Conservation (phyloP, 1,284 basidiomycete genomes). For the Ganoderma meredithae region DNA sequence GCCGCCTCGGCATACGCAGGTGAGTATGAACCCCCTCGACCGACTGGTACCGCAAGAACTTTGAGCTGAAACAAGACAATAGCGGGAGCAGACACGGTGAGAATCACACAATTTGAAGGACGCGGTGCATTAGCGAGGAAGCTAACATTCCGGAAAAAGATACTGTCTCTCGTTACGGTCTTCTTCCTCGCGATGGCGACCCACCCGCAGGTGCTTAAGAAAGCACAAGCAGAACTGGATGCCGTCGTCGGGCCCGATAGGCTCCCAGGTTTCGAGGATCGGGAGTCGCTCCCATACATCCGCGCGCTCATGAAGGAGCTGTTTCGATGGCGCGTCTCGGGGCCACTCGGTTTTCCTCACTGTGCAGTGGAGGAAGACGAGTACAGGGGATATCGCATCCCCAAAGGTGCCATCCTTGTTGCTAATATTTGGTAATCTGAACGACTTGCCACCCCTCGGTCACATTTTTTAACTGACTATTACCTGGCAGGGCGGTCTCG, state of each 20-base stretch:
- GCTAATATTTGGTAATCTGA: slow-evolving; percentile 39
- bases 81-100: slow-evolving; percentile 31
- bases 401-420: slow-evolving; percentile 38
- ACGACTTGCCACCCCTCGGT: neutral
- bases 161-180: slow-evolving; percentile 27
- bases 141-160: slow-evolving; percentile 12
- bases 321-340: slow-evolving; percentile 27
- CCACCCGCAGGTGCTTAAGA: slow-evolving; percentile 46
- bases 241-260: slow-evolving; percentile 37
- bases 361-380: slow-evolving; percentile 40
- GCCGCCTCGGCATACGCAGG: slow-evolving; percentile 4
- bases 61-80: neutral
- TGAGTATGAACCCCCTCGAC: neutral
- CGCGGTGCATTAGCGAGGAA: neutral
- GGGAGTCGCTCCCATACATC: slow-evolving; percentile 29
- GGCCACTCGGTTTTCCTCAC: slow-evolving; percentile 39
- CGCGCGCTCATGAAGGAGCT: slow-evolving; percentile 26
- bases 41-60: too few species aligned
- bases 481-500: slow-evolving; percentile 30
- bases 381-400: slow-evolving; percentile 42
- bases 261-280: slow-evolving; percentile 47
- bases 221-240: slow-evolving; percentile 42
- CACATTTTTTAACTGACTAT: too few species aligned
- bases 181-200: slow-evolving; percentile 48
- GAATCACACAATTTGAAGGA: neutral